Evolutionary conservation across 2,329 filamentous ascomycete species (phyloP).

Genomic region (Alternaria sp.): DNA sequence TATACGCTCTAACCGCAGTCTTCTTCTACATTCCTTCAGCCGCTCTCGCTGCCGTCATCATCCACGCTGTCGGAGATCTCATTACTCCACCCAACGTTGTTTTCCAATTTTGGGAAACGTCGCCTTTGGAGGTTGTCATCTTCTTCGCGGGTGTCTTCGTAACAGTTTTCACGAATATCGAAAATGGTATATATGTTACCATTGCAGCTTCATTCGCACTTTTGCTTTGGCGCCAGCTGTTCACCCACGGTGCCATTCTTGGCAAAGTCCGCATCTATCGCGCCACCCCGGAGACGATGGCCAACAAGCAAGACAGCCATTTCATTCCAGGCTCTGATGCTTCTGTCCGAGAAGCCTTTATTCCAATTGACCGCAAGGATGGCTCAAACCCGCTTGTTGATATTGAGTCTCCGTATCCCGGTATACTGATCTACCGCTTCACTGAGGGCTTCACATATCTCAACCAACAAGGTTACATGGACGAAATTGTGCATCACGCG

Average conservation of each 20-base stretch:
- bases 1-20: slow-evolving; percentile 85
- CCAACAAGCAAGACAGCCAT: slow-evolving; percentile 47
- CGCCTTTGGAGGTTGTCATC: slow-evolving; percentile 86
- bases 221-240: slow-evolving; percentile 82
- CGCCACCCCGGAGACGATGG: slow-evolving; percentile 78
- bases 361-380: slow-evolving; percentile 87
- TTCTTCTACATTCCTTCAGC: slow-evolving; percentile 94
- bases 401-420: slow-evolving; percentile 83
- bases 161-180: slow-evolving; percentile 86
- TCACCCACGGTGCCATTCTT: slow-evolving; percentile 78
- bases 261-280: slow-evolving; percentile 86
- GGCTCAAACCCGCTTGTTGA: slow-evolving; percentile 87
- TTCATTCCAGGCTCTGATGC: slow-evolving; percentile 17
- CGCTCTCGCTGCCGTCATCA: slow-evolving; percentile 85
- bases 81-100: slow-evolving; percentile 90
- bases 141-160: slow-evolving; percentile 94
- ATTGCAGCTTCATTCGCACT: slow-evolving; percentile 79
- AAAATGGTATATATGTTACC: slow-evolving; percentile 91
- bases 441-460: slow-evolving; percentile 96
- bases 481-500: slow-evolving; percentile 64
- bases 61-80: slow-evolving; percentile 92
- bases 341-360: slow-evolving; percentile 39
- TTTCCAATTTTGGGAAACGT: slow-evolving; percentile 95
- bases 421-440: slow-evolving; percentile 95
- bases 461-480: slow-evolving; percentile 88